Conservation (phyloP, 805 yeast species). For the Kluyveromyces wickerhamii region DNA sequence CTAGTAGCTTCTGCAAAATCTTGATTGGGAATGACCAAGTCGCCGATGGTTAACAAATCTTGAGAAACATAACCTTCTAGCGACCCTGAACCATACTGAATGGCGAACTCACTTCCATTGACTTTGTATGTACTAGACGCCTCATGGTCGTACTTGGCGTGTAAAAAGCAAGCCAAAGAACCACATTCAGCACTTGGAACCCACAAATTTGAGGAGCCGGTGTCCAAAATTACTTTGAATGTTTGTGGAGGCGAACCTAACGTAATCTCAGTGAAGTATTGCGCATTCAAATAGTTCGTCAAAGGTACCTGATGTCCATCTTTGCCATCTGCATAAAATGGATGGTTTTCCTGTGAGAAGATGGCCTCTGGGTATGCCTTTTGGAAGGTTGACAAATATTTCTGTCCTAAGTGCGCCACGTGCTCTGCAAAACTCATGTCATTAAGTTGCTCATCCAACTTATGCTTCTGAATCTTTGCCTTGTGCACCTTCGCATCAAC, state of each 20-base stretch:
- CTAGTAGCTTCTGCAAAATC: slow-evolving; percentile 95
- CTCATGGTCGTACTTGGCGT: slow-evolving; percentile 80
- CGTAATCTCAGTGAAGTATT: slow-evolving; percentile 85
- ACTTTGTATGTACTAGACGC: slow-evolving; percentile 75
- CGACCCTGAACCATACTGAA: slow-evolving; percentile 89
- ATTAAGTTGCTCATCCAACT: slow-evolving; percentile 48
- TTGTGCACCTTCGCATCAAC: slow-evolving; percentile 46
- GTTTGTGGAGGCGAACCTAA: slow-evolving; percentile 91
- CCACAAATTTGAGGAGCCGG: slow-evolving; percentile 97
- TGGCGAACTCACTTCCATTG: slow-evolving; percentile 79
- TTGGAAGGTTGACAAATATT: slow-evolving; percentile 47
- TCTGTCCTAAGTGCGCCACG: slow-evolving; percentile 49
- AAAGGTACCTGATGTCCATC: slow-evolving; percentile 70
- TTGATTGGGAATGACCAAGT: slow-evolving; percentile 72
- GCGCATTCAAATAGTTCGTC: slow-evolving; percentile 91
- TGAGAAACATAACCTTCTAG: slow-evolving; percentile 88
- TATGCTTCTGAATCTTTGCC: slow-evolving; percentile 51
- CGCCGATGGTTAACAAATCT: slow-evolving; percentile 72
- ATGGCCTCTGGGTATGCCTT: slow-evolving; percentile 36
- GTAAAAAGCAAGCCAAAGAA: slow-evolving; percentile 92
- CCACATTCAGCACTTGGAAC: slow-evolving; percentile 85
- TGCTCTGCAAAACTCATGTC: slow-evolving; percentile 46
- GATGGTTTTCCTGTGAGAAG: slow-evolving; percentile 19
- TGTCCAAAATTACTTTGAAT: slow-evolving; percentile 90
- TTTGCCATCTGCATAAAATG: slow-evolving; percentile 15